Conservation (phyloP, 2,329 filamentous ascomycete genomes). For the Beauveria rudraprayagi region DNA sequence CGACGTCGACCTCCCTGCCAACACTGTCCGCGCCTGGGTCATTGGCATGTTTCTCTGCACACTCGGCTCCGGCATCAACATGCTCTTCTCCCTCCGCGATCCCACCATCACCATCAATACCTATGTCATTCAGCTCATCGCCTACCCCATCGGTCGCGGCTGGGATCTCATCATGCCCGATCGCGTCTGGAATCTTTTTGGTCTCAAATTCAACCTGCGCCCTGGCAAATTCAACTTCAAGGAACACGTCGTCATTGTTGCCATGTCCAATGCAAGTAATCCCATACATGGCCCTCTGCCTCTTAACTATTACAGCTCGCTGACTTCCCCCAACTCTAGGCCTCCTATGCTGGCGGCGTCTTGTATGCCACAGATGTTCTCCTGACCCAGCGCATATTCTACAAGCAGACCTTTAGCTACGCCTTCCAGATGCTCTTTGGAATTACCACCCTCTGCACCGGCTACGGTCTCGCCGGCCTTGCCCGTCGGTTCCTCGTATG, state of each 20-base stretch:
- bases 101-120: conserved; percentile 52
- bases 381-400: conserved; percentile 46
- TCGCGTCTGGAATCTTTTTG: conserved; percentile 41
- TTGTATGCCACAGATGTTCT: conserved; percentile 48
- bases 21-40: conserved; percentile 56
- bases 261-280: conserved; percentile 54
- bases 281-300: not conserved
- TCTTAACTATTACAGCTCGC: not conserved
- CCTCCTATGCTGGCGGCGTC: conserved; percentile 49
- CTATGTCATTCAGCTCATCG: conserved; percentile 54
- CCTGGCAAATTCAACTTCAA: conserved; percentile 54
- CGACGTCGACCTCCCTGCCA: conserved; percentile 56
- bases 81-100: conserved; percentile 52
- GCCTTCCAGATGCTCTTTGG: conserved; percentile 47
- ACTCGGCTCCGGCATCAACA: conserved; percentile 53
- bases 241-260: conserved; percentile 53
- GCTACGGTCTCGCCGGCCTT: conserved; percentile 49
- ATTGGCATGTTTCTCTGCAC: conserved; percentile 55
- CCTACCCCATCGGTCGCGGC: conserved; percentile 48
- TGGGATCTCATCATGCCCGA: conserved; percentile 50
- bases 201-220: conserved; percentile 47
- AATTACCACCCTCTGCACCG: conserved; percentile 47
- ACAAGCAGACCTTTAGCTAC: conserved; percentile 46
- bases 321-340: conserved; percentile 26
- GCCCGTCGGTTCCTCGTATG: conserved; percentile 45